A percentile compares a stretch with the other conserved stretches of the same genome.
phyloP scores from a whole-genome alignment of 1,284 basidiomycete genomes.

The Cryptococcus jaspeensis region DNA sequence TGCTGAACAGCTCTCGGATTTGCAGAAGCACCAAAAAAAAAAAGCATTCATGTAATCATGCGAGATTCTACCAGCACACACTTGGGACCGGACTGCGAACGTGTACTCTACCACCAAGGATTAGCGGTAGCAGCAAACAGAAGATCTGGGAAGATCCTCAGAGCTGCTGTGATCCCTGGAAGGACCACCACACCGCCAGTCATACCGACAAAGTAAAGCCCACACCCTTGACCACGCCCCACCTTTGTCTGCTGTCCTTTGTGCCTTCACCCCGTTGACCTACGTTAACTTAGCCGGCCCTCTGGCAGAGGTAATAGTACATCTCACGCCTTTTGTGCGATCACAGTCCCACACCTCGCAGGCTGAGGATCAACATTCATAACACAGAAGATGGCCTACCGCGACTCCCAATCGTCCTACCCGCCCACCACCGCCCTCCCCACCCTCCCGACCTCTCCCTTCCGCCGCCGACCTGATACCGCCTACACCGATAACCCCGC shows the following conservation, averaged over 20 bases:
- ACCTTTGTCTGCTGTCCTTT: constrained; percentile 6
- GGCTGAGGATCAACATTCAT: background rate
- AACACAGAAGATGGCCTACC: background rate
- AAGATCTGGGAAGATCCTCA: too few species aligned
- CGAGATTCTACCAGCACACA: too few species aligned
- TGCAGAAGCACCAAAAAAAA: too few species aligned
- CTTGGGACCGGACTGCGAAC: too few species aligned
- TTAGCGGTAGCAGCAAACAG: too few species aligned
- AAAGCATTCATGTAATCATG: too few species aligned
- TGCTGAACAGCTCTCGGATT: too few species aligned
- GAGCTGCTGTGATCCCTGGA: too few species aligned
- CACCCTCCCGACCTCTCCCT: background rate
- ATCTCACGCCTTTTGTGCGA: background rate
- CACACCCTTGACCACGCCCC: background rate
- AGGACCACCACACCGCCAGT: too few species aligned
- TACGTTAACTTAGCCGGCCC: background rate
- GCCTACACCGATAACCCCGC: background rate
- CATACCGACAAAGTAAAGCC: too few species aligned
- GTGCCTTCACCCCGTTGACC: background rate
- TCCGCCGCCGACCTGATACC: background rate
- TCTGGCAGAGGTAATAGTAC: background rate
- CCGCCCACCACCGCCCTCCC: background rate
- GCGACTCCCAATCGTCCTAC: constrained; percentile 5
- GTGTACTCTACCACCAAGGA: too few species aligned
- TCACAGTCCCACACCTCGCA: background rate